These are phyloP conservation scores for Ceratobasidium sp. DNA, from an alignment of 1,284 basidiomycete species.

Conservation along the genomic window DNA sequence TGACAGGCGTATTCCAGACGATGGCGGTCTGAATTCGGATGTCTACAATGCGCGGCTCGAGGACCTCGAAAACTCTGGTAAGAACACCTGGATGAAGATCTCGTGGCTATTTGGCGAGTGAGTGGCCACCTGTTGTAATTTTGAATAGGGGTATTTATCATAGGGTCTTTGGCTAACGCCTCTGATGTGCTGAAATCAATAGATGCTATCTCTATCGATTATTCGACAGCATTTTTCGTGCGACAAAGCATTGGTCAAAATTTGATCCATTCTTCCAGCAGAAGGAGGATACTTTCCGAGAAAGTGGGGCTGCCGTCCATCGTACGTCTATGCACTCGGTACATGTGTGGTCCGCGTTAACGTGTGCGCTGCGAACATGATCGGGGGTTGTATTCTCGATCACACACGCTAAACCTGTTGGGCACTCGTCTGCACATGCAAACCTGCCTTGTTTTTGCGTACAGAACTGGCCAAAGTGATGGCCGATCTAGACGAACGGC, in stretches of 20 bases:
- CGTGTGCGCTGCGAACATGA: no score
- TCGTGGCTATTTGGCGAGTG: conserved; percentile 97
- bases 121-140: conserved; percentile 53
- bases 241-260: conserved; percentile 77
- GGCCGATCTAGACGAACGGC: conserved; percentile 70
- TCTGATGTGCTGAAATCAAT: conserved; percentile 17
- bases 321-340: conserved; percentile 61
- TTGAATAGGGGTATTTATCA: not conserved
- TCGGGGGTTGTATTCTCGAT: not conserved
- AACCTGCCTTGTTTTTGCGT: not conserved
- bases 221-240: conserved; percentile 80
- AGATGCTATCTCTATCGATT: conserved; percentile 80
- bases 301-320: conserved; percentile 82
- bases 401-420: not conserved
- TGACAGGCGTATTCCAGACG: conserved; percentile 74
- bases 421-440: not conserved
- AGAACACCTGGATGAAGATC: conserved; percentile 89
- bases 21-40: conserved; percentile 76
- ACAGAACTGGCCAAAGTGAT: conserved; percentile 78
- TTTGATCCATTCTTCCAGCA: conserved; percentile 90
- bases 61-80: conserved; percentile 63
- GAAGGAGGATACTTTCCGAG: conserved; percentile 87
- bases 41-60: conserved; percentile 82
- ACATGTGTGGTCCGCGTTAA: not conserved
- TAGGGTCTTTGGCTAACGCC: not conserved